Conservation (phyloP, 805 yeast species). For the Starmerella davenportii region DNA sequence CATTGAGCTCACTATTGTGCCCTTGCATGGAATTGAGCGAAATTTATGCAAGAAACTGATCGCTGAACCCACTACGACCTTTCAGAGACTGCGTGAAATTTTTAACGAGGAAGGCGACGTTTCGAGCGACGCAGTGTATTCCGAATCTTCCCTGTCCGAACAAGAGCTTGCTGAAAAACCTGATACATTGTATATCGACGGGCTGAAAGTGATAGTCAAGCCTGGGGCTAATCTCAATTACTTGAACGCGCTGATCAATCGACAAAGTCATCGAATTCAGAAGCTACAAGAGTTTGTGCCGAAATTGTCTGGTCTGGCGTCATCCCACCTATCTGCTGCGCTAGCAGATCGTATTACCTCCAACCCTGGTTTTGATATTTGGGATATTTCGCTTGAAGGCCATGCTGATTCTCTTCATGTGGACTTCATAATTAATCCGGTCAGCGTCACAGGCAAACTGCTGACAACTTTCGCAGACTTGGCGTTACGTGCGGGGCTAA, state of each 20-base stretch:
- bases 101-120: background rate
- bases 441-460: conserved; percentile 49
- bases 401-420: conserved; percentile 17
- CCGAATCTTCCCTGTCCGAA: conserved; percentile 2
- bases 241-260: conserved; percentile 7
- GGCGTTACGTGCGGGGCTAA: conserved; percentile 17
- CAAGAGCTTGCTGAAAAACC: conserved; percentile 1
- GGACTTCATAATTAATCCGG: conserved; percentile 38
- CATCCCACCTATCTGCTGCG: conserved; percentile 5
- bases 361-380: conserved; percentile 3
- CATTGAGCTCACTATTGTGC: conserved; percentile 9
- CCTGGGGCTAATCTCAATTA: background rate
- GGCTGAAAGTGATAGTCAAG: conserved; percentile 5
- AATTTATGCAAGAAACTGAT: background rate
- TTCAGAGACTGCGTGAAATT: background rate
- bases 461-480: conserved; percentile 29
- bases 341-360: conserved; percentile 4
- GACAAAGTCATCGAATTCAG: conserved; percentile 10
- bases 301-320: conserved; percentile 5
- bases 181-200: conserved; percentile 13
- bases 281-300: conserved; percentile 5
- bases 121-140: background rate
- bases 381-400: background rate
- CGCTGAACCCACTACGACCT: background rate
- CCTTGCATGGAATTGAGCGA: conserved; percentile 9